Evolutionary conservation across 306 rosid genomes (phyloP), one percentile per base, ranked within the genome.

Genomic region (Glycine soja): DNA sequence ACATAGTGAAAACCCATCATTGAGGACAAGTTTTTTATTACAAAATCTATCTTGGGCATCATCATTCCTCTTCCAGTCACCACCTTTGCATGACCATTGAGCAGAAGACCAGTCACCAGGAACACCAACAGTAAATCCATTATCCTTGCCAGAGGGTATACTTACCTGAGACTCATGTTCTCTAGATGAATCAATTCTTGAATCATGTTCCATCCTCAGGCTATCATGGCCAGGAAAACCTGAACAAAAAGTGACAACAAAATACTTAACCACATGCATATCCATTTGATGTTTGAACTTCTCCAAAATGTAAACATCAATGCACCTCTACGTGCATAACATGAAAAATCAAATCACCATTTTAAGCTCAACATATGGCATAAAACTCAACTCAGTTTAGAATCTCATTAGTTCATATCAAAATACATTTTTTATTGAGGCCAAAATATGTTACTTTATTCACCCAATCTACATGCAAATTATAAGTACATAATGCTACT

Each of bases 401-500:
- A 71, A 51, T 58, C 45, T 13, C 79, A 24, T 3, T 38, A 57
- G 56, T 57, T 61, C 62, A 73, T 50, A 65, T 73, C 51, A 81
- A 74, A 61, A 54, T 12, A 10, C n/a, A 65, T 50, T 24, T 72
- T 36, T 62, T 50, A 45, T 50, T 61, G 0, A 19, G 51, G 50
- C 62, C 46, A 62, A 82, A 71, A 69, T 56, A 38, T 38, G 32
- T 69, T 46, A 11, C 24, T 45, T 83, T 62, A 47, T 77, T 51
- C 43, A 52, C 14, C 19, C 50, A 19, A 47, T 58, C n/a, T 8
- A 34, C 42, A 66, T 57, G 47, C 72, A 82, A 36, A 1, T 4
- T 70, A 40, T 61, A 70, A n/a, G 24, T 54, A 14, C 19, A 14
- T 14, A 76, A 82, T 51, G 13, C 6, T 24, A 24, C 30, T 2